Evolutionary conservation across 2,329 filamentous ascomycete species (phyloP), one percentile per base, ranked within the genome.

Genomic region (Aspergillus chevalieri): DNA sequence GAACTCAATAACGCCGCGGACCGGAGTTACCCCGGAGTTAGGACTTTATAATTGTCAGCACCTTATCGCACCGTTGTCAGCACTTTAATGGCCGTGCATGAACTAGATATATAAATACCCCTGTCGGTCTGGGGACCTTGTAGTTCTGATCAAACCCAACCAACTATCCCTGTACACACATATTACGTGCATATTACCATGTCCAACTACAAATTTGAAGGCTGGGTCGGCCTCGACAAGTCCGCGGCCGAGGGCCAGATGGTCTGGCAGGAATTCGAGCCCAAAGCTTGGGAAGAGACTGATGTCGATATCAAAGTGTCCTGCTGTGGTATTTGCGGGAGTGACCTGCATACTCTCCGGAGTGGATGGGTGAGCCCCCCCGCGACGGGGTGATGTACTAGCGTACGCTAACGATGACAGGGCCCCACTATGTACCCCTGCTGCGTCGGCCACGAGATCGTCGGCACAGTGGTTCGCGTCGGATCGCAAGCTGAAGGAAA

Each of bases 251-350:
- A 80, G 47, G 79, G 79, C 50, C 78, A 78, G 47, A 77, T 81
- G 72, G 70, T 69, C 30, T 80, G 78, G 78, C 67, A 74, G 38
- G 65, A 78, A 49, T 85, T 78, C 48, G 73, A 82, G 65, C 82
- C 82, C 34, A 86, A 86, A 72, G 67, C 70, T n/a, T 86, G 81
- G 78, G 78, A 82, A 42, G 83, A 86, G 62, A 78, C 75, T 22
- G 82, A 86, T 53, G 68, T 86, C 48, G 82, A 85, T 59, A 84
- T 86, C 57, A 76, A 81, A 60, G 69, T 85, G 55, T 77, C 78
- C 0, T 80, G 84, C 69, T 85, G 81, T 56, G 82, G 83, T 52
- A 77, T 86, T 54, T 86, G 83, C 61, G 83, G 81, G 48, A 78
- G 77, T 0, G 82, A 85, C 55, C 45, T 84, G 33, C 81, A 84